Percentiles rank a stretch among this genome's conserved stretches.
These are phyloP conservation scores for Neotropicomus parvogracilis DNA, from an alignment of 1,284 basidiomycete species.

Conservation along the genomic window DNA sequence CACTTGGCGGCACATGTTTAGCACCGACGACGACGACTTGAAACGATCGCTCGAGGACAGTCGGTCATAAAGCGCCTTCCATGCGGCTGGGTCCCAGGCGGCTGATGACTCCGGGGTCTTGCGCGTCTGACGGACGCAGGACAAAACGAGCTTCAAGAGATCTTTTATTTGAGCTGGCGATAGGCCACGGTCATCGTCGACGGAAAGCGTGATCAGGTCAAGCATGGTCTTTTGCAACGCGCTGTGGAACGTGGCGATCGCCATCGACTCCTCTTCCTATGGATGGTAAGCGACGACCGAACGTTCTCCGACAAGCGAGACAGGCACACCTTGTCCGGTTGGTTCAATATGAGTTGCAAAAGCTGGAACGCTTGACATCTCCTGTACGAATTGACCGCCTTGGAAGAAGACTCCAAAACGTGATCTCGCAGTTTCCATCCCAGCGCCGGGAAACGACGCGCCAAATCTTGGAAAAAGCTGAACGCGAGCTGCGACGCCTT, in stretches of 20 bases:
- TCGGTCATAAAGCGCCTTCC: slow-evolving; percentile 36
- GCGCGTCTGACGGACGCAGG: slow-evolving; percentile 60
- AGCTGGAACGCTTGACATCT: slow-evolving; percentile 74
- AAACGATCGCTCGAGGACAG: slow-evolving; percentile 44
- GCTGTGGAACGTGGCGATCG: slow-evolving; percentile 46
- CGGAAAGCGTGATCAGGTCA: slow-evolving; percentile 49
- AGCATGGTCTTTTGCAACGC: slow-evolving; percentile 50
- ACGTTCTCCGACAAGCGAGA: not conserved
- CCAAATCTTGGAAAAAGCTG: slow-evolving; percentile 77
- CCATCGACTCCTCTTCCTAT: slow-evolving; percentile 32
- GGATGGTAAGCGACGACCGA: not conserved
- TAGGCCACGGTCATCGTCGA: slow-evolving; percentile 46
- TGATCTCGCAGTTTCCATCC: slow-evolving; percentile 69
- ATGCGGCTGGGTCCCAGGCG: slow-evolving; percentile 44
- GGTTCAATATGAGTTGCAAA: slow-evolving; percentile 62
- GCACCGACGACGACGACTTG: slow-evolving; percentile 43
- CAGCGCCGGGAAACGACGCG: slow-evolving; percentile 61
- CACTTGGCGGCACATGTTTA: slow-evolving; percentile 50
- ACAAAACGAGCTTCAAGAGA: slow-evolving; percentile 68
- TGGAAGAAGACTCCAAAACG: slow-evolving; percentile 51
- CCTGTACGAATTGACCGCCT: slow-evolving; percentile 73
- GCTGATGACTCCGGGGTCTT: slow-evolving; percentile 38
- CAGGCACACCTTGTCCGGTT: slow-evolving; percentile 36
- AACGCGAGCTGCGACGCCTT: slow-evolving; percentile 78
- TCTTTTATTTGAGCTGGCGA: slow-evolving; percentile 77